A percentile compares a stretch with the other conserved stretches of the same genome.
Conservation (phyloP, 1,284 basidiomycete species). For the Schizophyllum amplum region DNA sequence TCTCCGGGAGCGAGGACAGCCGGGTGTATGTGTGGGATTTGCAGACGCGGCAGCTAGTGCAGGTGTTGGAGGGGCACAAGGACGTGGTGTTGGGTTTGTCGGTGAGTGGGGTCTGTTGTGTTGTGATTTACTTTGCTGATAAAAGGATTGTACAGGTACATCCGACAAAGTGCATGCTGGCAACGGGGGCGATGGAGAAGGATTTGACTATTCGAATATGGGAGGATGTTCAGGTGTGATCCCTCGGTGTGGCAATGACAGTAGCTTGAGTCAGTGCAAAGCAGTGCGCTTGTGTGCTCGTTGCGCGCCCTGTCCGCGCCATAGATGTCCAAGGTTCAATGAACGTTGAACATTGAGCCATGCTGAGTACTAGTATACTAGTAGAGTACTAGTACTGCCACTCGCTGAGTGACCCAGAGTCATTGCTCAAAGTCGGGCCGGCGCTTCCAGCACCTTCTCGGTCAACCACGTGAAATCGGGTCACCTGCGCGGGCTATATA, state of each 20-base stretch:
- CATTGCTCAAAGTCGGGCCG: background rate
- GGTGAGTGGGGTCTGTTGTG: constrained; percentile 34
- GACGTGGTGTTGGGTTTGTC: constrained; percentile 71
- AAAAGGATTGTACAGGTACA: constrained; percentile 47
- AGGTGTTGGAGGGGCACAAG: constrained; percentile 73
- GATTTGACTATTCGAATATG: constrained; percentile 77
- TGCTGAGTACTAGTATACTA: too few species aligned
- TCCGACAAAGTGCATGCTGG: constrained; percentile 64
- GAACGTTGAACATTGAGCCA: too few species aligned
- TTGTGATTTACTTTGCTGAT: background rate
- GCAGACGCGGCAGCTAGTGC: constrained; percentile 71
- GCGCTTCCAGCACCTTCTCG: background rate
- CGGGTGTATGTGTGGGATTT: constrained; percentile 89
- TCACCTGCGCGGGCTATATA: constrained; percentile 11
- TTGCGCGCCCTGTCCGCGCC: too few species aligned
- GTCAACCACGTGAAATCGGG: background rate
- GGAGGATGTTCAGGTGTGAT: constrained; percentile 35
- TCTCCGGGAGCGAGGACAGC: constrained; percentile 87
- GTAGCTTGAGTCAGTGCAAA: too few species aligned
- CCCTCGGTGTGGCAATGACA: too few species aligned
- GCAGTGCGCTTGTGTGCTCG: too few species aligned
- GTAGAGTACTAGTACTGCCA: constrained; percentile 7
- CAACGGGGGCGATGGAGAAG: constrained; percentile 79
- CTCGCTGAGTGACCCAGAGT: background rate
- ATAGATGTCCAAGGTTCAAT: too few species aligned